Evolutionary conservation across 768 basidiomycete genomes (phyloP).

Genomic region (Tephrocybe sp.): DNA sequence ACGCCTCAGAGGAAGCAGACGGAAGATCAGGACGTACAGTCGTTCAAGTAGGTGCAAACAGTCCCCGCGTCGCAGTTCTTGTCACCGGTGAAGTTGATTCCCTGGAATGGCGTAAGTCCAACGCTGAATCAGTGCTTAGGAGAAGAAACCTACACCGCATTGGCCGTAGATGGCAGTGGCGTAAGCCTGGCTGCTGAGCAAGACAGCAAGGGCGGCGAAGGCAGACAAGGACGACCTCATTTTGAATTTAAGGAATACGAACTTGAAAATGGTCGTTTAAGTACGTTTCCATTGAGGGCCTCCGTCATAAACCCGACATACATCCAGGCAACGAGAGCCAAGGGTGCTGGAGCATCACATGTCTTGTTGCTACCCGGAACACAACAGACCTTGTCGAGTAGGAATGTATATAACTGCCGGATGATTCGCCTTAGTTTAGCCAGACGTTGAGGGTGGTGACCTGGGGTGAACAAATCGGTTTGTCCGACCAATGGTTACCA

Average conservation of each 20-base stretch:
- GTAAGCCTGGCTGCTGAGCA: slow-evolving; percentile 26
- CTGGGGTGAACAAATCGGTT: slow-evolving; percentile 9
- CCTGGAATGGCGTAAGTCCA: slow-evolving; percentile 22
- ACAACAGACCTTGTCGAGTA: not conserved
- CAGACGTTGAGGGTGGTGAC: not conserved
- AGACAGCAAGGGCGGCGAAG: slow-evolving; percentile 31
- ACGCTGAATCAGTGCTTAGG: not conserved
- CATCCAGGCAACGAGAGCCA: slow-evolving; percentile 16
- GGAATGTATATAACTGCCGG: not conserved
- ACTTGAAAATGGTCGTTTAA: slow-evolving; percentile 1
- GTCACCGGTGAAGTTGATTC: slow-evolving; percentile 39
- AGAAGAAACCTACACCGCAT: slow-evolving; percentile 41
- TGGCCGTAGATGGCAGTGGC: slow-evolving; percentile 47
- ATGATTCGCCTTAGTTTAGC: too few relatives aligned
- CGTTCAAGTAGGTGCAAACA: slow-evolving; percentile 38
- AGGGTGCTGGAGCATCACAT: slow-evolving; percentile 16
- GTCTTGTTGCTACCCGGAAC: slow-evolving; percentile 3
- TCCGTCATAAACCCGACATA: slow-evolving; percentile 32
- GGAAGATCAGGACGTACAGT: slow-evolving; percentile 32
- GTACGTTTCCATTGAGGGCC: slow-evolving; percentile 8
- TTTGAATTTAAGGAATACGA: slow-evolving; percentile 6
- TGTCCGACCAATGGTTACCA: slow-evolving; percentile 12
- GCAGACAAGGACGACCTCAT: slow-evolving; percentile 30
- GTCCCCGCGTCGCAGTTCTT: slow-evolving; percentile 41
- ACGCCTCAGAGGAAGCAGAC: not conserved